phyloP scores from a whole-genome alignment of 352 stramenopile species.

The Hyaloperonospora brassicae region DNA sequence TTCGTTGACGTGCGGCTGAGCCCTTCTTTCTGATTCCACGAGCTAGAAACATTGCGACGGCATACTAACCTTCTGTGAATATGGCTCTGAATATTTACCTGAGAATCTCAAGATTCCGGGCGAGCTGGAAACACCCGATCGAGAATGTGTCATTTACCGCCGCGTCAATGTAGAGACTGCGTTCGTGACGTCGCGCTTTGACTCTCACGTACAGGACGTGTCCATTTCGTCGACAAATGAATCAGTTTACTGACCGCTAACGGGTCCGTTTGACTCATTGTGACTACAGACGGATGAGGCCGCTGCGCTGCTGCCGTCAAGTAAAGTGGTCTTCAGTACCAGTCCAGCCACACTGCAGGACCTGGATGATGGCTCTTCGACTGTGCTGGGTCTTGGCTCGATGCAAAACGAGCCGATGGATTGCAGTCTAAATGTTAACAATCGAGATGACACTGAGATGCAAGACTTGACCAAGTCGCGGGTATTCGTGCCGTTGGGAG shows the following conservation, averaged over 20 bases:
- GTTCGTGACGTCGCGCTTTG: conserved; percentile 53
- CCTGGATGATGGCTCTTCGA: conserved; percentile 25
- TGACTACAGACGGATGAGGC: conserved; percentile 23
- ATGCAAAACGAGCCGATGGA: conserved; percentile 21
- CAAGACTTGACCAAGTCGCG: conserved; percentile 8
- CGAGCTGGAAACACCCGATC: conserved; percentile 35
- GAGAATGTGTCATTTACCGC: conserved; percentile 53
- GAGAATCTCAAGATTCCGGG: conserved; percentile 33
- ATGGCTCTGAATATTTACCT: conserved; percentile 2
- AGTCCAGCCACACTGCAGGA: conserved; percentile 31
- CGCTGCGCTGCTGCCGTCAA: conserved; percentile 15
- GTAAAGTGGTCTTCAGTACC: conserved; percentile 33
- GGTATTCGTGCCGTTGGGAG: conserved; percentile 32
- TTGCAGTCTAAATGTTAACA: conserved; percentile 18
- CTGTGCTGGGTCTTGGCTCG: conserved; percentile 10
- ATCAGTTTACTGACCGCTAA: conserved; percentile 6
- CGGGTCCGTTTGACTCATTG: background rate
- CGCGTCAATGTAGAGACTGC: conserved; percentile 41
- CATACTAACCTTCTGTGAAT: conserved; percentile 16
- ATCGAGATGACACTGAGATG: background rate
- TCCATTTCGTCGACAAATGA: conserved; percentile 1
- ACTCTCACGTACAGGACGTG: conserved; percentile 35
- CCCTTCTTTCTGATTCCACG: background rate
- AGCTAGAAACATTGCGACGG: conserved; percentile 7
- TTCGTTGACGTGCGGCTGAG: background rate